Conservation (phyloP, 495 filamentous ascomycete genomes). For the Tuber borchii region DNA sequence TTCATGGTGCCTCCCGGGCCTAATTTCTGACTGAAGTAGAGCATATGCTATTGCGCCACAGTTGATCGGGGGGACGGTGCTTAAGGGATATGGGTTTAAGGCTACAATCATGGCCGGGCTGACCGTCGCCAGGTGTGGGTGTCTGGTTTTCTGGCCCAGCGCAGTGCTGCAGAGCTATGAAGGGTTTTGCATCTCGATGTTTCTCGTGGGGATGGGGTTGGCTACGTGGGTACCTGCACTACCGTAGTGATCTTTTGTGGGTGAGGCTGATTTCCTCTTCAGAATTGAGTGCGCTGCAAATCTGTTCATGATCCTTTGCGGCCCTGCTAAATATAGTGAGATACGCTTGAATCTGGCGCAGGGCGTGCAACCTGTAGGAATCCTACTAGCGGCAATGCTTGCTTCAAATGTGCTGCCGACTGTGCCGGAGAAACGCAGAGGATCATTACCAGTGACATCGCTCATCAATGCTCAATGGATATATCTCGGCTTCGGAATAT, state of each 20-base stretch:
- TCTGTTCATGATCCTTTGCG: slow-evolving; percentile 62
- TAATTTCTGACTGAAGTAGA: slow-evolving; percentile 10
- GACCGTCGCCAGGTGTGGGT: slow-evolving; percentile 57
- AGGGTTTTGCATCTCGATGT: slow-evolving; percentile 61
- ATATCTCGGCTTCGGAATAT: slow-evolving; percentile 62
- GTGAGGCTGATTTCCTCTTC: slow-evolving; percentile 20
- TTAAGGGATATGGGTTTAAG: slow-evolving; percentile 63
- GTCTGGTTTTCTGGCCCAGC: slow-evolving; percentile 67
- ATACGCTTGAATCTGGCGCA: slow-evolving; percentile 61
- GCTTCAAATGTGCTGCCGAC: slow-evolving; percentile 52
- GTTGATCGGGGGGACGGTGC: slow-evolving; percentile 52
- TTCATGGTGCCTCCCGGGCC: not conserved
- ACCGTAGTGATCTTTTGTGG: not conserved
- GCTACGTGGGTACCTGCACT: slow-evolving; percentile 19
- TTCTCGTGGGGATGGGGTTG: slow-evolving; percentile 57
- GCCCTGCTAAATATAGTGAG: slow-evolving; percentile 60
- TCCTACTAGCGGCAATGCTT: slow-evolving; percentile 44
- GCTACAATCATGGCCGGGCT: slow-evolving; percentile 60
- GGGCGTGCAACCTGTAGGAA: slow-evolving; percentile 62
- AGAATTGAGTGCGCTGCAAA: slow-evolving; percentile 62
- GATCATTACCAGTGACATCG: slow-evolving; percentile 49
- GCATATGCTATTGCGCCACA: slow-evolving; percentile 58
- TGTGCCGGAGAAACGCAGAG: slow-evolving; percentile 17
- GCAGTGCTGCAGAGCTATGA: slow-evolving; percentile 60
- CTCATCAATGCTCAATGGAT: slow-evolving; percentile 66